Evolutionary conservation across 495 filamentous ascomycete genomes (phyloP), one percentile per base, ranked within the genome.

Genomic region (Cenococcum geophilum): DNA sequence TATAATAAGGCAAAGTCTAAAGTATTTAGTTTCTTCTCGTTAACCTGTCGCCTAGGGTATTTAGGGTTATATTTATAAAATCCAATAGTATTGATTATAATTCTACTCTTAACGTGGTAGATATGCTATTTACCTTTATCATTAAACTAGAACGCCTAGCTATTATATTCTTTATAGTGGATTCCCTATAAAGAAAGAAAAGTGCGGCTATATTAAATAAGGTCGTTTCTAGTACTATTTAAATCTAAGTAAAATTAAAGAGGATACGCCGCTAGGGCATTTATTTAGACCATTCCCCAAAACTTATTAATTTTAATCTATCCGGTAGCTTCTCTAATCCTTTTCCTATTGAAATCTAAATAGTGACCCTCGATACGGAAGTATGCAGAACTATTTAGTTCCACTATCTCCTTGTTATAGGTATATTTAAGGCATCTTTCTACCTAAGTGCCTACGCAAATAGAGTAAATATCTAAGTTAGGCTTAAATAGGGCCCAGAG

Each of bases 301-400:
- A 82, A 88, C 16, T 67, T 59, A 22, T 63, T 62, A 25, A 87
- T 78, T 20, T 60, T 53, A 57, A 81, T 75, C 0, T 56, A 54
- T 20, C 74, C 64, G 25, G 68, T 64, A 18, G 63, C 62, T 6
- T 74, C 74, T 12, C 85, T 82, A 57, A 86, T 86, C 0, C 68
- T 70, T 9, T 76, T 75, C 10, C 86, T 85, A 55, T 85, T 76
- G 45, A 75, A 84, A 52, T 86, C 81, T 49, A 87, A 73, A 58
- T 79, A 81, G 47, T 70, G 45, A 49, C 45, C 9, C 9, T 49
- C 45, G 20, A 49, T 8, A 10, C 20, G 9, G 18, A 49, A 49
- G 45, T 22, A 22, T 18, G 9, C 20, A 5, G 9, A 8, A 18
- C 45, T 18, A n/a, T n/a, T n/a, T n/a, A n/a, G n/a, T n/a, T n/a